These are phyloP conservation scores for Phytophthora europaea DNA, from an alignment of 352 stramenopile species.

Conservation along the genomic window DNA sequence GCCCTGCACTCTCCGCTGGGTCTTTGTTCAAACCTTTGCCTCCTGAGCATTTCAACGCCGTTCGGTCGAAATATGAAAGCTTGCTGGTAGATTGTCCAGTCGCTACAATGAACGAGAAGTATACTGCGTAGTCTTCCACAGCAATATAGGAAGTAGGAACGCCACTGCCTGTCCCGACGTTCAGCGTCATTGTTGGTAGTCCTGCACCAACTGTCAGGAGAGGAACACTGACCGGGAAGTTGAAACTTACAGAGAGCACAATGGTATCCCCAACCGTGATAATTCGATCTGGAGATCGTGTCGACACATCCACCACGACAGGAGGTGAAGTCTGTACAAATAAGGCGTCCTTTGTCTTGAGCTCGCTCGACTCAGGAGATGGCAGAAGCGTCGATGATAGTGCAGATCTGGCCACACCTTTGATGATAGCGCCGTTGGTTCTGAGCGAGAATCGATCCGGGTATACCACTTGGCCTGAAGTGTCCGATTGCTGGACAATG, in stretches of 20 bases:
- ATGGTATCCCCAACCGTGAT: constrained; percentile 70
- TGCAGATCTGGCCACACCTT: constrained; percentile 16
- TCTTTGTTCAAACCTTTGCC: constrained; percentile 64
- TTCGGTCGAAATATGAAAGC: constrained; percentile 52
- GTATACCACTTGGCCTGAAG: constrained; percentile 43
- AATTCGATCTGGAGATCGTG: constrained; percentile 44
- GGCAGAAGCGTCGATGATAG: constrained; percentile 56
- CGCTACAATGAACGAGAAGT: constrained; percentile 61
- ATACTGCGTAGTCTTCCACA: constrained; percentile 52
- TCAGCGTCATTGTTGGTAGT: constrained; percentile 51
- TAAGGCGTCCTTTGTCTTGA: constrained; percentile 33
- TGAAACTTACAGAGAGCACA: constrained; percentile 51
- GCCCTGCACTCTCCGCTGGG: constrained; percentile 31
- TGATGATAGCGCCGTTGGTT: constrained; percentile 56
- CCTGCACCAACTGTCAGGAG: constrained; percentile 22
- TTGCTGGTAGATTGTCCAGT: constrained; percentile 51
- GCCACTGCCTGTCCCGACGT: constrained; percentile 41
- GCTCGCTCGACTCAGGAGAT: constrained; percentile 18
- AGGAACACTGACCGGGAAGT: constrained; percentile 43
- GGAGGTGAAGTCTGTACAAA: constrained; percentile 52
- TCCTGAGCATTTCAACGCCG: constrained; percentile 54
- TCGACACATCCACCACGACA: constrained; percentile 49
- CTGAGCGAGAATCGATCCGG: constrained; percentile 52
- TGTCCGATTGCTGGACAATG: constrained; percentile 54
- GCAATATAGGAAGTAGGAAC: constrained; percentile 39